Base-by-base conservation (phyloP, 208 protist genomes). In the Leishmania turanica region DNA sequence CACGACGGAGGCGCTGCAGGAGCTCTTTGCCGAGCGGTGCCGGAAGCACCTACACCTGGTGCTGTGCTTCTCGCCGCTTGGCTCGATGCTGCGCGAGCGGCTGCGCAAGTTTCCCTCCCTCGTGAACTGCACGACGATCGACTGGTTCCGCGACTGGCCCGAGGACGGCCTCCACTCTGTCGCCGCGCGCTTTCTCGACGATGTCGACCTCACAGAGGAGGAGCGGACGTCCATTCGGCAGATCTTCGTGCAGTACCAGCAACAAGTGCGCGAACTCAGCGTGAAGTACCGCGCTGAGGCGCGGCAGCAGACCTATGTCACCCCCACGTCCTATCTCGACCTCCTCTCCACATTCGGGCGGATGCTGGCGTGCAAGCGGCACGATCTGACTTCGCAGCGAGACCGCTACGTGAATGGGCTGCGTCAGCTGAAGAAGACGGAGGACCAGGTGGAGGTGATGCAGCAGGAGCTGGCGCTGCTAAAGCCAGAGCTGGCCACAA, bases 61-160 rank as follows among this genome's bases (percentile, higher is more conserved):
- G 42, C 87, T 99, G 31, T 98, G 94, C 84, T 99, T 99, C 88
- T 99, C 98, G 11, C 99, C 99, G 27, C 90, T 99, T 62, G 99
- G 99, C n/a, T 95, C 92, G 78, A 84, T 90, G 40, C 93, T 99
- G 81, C 96, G 99, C 66, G 97, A 95, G 49, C 93, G 99, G 37
- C 89, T 99, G 68, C 92, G 99, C 79, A 98, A 98, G 90, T 99
- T 99, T 89, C 99, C 99, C 21, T 98, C 98, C 7, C 85, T 99
- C 24, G 98, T 99, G 75, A 99, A 99, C 87, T 99, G 99, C 89
- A 99, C 97, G 31, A 99, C 99, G 11, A 99, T 99, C 83, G 99
- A 99, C 91, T 99, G 99, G 99, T 99, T 99, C 91, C 84, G 93
- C 21, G 90, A 97, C 84, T 99, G 99, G 99, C 98, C 98, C 6